Evolutionary conservation across 2,329 filamentous ascomycete species (phyloP).

Genomic region (Pleurostoma richardsiae): DNA sequence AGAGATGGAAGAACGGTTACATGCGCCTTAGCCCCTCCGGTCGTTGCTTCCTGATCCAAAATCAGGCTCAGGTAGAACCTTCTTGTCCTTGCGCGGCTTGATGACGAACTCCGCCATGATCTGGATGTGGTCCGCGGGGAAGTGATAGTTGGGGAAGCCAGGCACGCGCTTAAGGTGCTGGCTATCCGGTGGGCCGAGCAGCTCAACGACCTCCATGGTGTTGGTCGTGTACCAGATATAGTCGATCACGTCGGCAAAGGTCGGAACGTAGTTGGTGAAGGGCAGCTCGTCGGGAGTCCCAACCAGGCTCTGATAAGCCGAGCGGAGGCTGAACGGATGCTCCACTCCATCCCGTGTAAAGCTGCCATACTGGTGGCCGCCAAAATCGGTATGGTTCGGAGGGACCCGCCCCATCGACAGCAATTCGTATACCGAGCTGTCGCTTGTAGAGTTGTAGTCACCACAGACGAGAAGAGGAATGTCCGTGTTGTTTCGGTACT

Average conservation of each 20-base stretch:
- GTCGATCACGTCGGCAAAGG: slow-evolving; percentile 89
- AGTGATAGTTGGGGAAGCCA: slow-evolving; percentile 91
- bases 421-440: slow-evolving; percentile 88
- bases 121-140: slow-evolving; percentile 88
- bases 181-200: slow-evolving; percentile 82
- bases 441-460: slow-evolving; percentile 88
- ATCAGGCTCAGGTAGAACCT: slow-evolving; percentile 58
- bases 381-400: slow-evolving; percentile 75
- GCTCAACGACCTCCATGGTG: slow-evolving; percentile 73
- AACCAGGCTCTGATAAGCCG: slow-evolving; percentile 77
- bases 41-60: slow-evolving; percentile 39
- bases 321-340: slow-evolving; percentile 91
- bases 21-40: slow-evolving; percentile 12
- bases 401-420: slow-evolving; percentile 75
- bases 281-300: slow-evolving; percentile 78
- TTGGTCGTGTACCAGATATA: slow-evolving; percentile 98
- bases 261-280: slow-evolving; percentile 95
- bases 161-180: slow-evolving; percentile 82
- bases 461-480: slow-evolving; percentile 90
- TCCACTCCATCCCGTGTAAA: slow-evolving; percentile 90
- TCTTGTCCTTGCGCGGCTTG: slow-evolving; percentile 81
- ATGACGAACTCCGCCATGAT: slow-evolving; percentile 86
- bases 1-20: slow-evolving; percentile 4
- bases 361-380: slow-evolving; percentile 80
- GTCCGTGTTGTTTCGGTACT: slow-evolving; percentile 80